Conservation (phyloP, 1,284 basidiomycete species). For the Sanguinoderma infundibulare region DNA sequence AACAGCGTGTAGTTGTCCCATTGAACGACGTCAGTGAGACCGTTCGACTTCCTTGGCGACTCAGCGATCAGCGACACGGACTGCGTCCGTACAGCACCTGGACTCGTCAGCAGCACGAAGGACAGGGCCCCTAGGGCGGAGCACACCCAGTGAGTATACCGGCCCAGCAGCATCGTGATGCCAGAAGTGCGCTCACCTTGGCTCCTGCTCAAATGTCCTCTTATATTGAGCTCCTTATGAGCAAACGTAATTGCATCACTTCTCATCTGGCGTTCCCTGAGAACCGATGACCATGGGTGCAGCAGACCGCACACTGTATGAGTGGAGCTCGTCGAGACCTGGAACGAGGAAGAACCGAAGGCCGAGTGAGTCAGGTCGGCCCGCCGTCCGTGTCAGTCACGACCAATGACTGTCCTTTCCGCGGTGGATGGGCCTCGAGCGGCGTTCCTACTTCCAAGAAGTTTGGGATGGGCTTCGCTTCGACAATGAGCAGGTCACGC, state of each 20-base stretch:
- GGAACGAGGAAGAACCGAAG: too few relatives aligned
- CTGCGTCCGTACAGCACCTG: neutral
- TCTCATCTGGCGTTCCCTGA: neutral
- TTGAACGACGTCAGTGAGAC: conserved; percentile 34
- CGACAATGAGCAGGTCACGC: too few relatives aligned
- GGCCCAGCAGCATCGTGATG: neutral
- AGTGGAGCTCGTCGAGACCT: too few relatives aligned
- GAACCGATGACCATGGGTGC: neutral
- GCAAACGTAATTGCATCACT: neutral
- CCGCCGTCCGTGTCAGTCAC: too few relatives aligned
- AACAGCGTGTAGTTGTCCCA: conserved; percentile 40
- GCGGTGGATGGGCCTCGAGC: too few relatives aligned
- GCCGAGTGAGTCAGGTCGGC: too few relatives aligned
- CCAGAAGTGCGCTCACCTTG: neutral
- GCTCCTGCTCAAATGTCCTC: neutral
- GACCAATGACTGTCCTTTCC: too few relatives aligned
- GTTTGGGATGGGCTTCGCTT: too few relatives aligned
- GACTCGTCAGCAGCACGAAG: neutral
- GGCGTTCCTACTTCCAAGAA: too few relatives aligned
- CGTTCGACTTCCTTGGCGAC: conserved; percentile 33
- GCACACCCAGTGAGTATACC: neutral
- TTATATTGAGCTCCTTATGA: neutral
- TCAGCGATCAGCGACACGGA: conserved; percentile 11
- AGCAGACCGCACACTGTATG: too few relatives aligned
- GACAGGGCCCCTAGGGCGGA: neutral